phyloP scores from a whole-genome alignment of 192 early-diverging fungal species.

The Linnemannia schmuckeri region DNA sequence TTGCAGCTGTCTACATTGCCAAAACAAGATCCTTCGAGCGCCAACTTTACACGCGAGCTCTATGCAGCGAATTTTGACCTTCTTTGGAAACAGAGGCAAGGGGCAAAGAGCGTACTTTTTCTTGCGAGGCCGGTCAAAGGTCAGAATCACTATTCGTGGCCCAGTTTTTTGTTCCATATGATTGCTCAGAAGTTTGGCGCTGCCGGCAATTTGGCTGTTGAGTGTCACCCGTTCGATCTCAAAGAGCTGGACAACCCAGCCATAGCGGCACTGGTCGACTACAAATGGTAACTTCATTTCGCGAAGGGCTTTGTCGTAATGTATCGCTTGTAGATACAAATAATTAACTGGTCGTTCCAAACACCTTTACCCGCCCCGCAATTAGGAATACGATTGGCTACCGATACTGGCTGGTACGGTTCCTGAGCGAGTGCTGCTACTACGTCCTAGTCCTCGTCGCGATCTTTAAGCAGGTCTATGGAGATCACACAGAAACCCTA shows the following conservation, averaged over 20 bases:
- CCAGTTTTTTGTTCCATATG: background rate
- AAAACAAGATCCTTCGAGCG: background rate
- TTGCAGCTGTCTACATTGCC: too few relatives aligned
- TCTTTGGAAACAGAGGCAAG: background rate
- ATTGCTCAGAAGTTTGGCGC: background rate
- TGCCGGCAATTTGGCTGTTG: background rate
- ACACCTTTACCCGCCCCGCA: too few relatives aligned
- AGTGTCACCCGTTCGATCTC: background rate
- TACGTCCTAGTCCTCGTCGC: constrained; percentile 16
- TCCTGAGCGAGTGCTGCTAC: constrained; percentile 18
- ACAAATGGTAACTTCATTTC: constrained; percentile 34
- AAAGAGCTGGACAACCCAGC: constrained; percentile 33
- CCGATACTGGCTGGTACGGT: constrained; percentile 14
- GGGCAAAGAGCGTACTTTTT: background rate
- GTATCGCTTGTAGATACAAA: background rate
- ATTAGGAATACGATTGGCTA: constrained; percentile 29
- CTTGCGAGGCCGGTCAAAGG: background rate
- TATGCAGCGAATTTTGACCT: background rate
- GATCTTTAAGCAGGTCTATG: constrained; percentile 23
- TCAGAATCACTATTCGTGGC: background rate
- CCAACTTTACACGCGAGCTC: constrained; percentile 5
- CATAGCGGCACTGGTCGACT: constrained; percentile 28
- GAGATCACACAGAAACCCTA: too few relatives aligned
- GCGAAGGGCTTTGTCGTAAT: too few relatives aligned
- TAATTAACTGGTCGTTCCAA: too few relatives aligned